A percentile compares a stretch with the other conserved stretches of the same genome.
These are phyloP conservation scores for Pseudocercospora vitis DNA, from an alignment of 2,329 filamentous ascomycete species.

Conservation along the genomic window DNA sequence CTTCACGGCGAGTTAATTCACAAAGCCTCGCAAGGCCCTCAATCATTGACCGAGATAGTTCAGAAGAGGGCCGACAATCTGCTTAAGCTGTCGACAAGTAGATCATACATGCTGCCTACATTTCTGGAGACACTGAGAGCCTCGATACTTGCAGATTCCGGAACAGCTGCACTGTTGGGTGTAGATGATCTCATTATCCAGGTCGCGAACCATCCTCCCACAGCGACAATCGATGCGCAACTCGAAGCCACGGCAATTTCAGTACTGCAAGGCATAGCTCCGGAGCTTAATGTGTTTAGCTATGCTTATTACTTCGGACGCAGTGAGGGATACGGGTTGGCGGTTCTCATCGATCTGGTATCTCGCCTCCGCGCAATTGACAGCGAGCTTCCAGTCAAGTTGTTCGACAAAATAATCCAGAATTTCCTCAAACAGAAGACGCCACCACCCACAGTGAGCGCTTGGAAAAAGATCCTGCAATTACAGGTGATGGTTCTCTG, in stretches of 20 bases:
- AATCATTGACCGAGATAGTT: conserved; percentile 15
- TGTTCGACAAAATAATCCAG: conserved; percentile 41
- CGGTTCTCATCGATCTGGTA: conserved; percentile 48
- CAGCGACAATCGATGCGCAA: conserved; percentile 46
- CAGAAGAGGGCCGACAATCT: conserved; percentile 13
- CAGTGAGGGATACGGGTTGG: conserved; percentile 46
- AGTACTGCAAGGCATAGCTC: conserved; percentile 34
- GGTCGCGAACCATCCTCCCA: conserved; percentile 44
- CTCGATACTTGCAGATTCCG: conserved; percentile 29
- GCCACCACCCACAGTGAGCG: conserved; percentile 46
- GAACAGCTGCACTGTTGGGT: conserved; percentile 36
- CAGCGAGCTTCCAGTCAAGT: conserved; percentile 14
- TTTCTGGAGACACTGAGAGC: conserved; percentile 31
- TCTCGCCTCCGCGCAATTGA: conserved; percentile 39
- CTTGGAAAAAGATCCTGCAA: conserved; percentile 52
- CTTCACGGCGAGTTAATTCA: conserved; percentile 37
- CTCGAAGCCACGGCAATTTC: conserved; percentile 46
- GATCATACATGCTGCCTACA: conserved; percentile 36
- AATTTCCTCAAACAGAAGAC: conserved; percentile 47
- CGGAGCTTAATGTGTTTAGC: conserved; percentile 32
- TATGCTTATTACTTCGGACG: conserved; percentile 48
- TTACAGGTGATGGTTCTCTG: conserved; percentile 49
- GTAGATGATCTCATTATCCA: conserved; percentile 43
- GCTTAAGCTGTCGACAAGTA: conserved; percentile 28
- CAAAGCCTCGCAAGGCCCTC: conserved; percentile 29